Conservation (phyloP, 2,329 filamentous ascomycete genomes). For the Diaporthe humulicola region DNA sequence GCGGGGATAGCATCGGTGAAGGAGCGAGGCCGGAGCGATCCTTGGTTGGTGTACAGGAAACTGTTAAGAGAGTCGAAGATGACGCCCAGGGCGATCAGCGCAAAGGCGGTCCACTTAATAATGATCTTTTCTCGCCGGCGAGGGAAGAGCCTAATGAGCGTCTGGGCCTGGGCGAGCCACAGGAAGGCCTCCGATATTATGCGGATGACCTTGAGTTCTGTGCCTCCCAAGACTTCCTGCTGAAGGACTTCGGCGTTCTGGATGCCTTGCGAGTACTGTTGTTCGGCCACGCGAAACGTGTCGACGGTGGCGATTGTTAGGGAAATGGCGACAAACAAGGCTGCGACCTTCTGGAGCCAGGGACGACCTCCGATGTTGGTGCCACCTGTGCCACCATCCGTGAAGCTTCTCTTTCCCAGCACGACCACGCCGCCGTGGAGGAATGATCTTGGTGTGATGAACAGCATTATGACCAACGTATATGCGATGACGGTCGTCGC, state of each 20-base stretch:
- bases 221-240: slow-evolving; percentile 82
- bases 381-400: slow-evolving; percentile 81
- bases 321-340: slow-evolving; percentile 82
- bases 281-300: slow-evolving; percentile 86
- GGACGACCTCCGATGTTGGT: slow-evolving; percentile 92
- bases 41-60: slow-evolving; percentile 71
- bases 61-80: slow-evolving; percentile 93
- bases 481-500: slow-evolving; percentile 93
- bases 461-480: slow-evolving; percentile 91
- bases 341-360: slow-evolving; percentile 89
- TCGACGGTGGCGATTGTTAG: slow-evolving; percentile 94
- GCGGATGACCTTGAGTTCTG: slow-evolving; percentile 89
- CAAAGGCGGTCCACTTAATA: slow-evolving; percentile 98
- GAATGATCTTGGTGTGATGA: slow-evolving; percentile 95
- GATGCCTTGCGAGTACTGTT: slow-evolving; percentile 83
- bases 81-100: slow-evolving; percentile 89
- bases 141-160: slow-evolving; percentile 93
- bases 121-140: slow-evolving; percentile 97
- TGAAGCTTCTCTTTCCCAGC: slow-evolving; percentile 85
- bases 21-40: slow-evolving; percentile 74
- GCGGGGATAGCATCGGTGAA: slow-evolving; percentile 94
- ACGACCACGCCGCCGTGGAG: slow-evolving; percentile 88
- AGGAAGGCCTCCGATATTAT: slow-evolving; percentile 96
- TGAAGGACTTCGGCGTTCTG: slow-evolving; percentile 85
- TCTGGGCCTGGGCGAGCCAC: slow-evolving; percentile 98